Percentiles rank a stretch among this genome's conserved stretches.
Conservation (phyloP, 2,329 filamentous ascomycete species). For the Parascedosporium putredinis region DNA sequence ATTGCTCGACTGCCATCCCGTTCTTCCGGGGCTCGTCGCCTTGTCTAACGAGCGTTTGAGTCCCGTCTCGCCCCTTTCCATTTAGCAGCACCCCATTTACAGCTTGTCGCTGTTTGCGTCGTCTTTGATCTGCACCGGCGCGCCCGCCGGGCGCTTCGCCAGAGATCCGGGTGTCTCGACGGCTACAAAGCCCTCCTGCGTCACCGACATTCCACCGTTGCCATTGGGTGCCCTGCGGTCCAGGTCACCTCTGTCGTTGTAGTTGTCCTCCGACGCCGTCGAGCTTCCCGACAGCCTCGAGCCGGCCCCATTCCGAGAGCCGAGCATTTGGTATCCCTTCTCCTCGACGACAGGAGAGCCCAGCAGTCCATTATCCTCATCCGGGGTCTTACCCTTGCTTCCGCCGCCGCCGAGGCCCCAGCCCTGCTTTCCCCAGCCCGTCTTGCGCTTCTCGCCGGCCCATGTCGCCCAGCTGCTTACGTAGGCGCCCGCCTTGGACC, state of each 20-base stretch:
- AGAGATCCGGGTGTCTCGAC: slow-evolving; percentile 1
- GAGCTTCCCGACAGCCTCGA: neutral
- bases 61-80: too few species aligned
- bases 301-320: neutral
- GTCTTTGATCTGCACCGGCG: neutral
- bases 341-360: neutral
- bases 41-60: too few species aligned
- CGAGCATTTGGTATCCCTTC: neutral
- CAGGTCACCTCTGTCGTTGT: neutral
- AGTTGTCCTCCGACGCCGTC: neutral
- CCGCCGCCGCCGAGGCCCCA: neutral
- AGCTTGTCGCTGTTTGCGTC: neutral
- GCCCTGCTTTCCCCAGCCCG: slow-evolving; percentile 21
- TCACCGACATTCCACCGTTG: neutral
- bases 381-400: neutral
- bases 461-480: slow-evolving; percentile 60
- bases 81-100: too few species aligned
- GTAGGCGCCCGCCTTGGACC: slow-evolving; percentile 50
- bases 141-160: neutral
- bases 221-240: neutral
- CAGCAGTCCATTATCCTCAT: neutral
- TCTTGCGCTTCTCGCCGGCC: slow-evolving; percentile 66
- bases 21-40: too few species aligned
- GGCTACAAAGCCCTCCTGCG: slow-evolving; percentile 3
- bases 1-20: too few species aligned